Percentiles rank a stretch among this genome's conserved stretches.
Conservation (phyloP, 176 grass and related monocot species). For the Zoysia japonica region DNA sequence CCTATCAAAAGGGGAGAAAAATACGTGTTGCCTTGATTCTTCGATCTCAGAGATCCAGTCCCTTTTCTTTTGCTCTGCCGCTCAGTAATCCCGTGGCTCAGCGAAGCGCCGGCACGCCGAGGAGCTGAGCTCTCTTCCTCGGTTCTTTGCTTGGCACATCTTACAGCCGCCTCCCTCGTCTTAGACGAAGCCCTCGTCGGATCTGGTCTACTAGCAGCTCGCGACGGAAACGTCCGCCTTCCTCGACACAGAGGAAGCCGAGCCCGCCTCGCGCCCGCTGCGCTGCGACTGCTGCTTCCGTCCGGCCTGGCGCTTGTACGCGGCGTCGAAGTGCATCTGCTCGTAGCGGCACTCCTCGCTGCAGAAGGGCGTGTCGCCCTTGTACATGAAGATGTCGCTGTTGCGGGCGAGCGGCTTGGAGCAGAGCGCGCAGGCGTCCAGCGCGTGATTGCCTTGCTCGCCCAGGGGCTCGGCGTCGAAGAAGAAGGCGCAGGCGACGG, state of each 20-base stretch:
- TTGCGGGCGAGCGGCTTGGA: conserved; percentile 55
- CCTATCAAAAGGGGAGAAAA: neutral
- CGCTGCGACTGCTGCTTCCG: conserved; percentile 22
- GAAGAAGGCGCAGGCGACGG: conserved; percentile 43
- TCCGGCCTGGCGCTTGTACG: neutral
- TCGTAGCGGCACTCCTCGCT: conserved; percentile 76
- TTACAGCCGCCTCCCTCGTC: neutral
- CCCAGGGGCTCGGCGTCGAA: conserved; percentile 54
- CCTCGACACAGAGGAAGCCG: neutral
- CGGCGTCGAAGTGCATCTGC: conserved; percentile 64
- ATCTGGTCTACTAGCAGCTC: neutral
- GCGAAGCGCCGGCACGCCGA: too few species aligned
- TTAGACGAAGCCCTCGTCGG: neutral
- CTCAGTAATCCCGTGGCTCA: too few species aligned
- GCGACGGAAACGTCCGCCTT: conserved; percentile 40
- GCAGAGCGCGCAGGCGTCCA: conserved; percentile 76
- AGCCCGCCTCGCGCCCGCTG: neutral
- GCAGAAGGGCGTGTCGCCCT: conserved; percentile 83
- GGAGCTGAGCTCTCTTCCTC: too few species aligned
- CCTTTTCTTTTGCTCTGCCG: too few species aligned
- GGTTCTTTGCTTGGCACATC: neutral
- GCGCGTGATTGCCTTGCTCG: conserved; percentile 38
- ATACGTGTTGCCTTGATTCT: too few species aligned
- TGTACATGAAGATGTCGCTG: conserved; percentile 88
- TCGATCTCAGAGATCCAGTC: too few species aligned